phyloP scores from a whole-genome alignment of 805 yeast species.

The Pachysolen tannophilus region DNA sequence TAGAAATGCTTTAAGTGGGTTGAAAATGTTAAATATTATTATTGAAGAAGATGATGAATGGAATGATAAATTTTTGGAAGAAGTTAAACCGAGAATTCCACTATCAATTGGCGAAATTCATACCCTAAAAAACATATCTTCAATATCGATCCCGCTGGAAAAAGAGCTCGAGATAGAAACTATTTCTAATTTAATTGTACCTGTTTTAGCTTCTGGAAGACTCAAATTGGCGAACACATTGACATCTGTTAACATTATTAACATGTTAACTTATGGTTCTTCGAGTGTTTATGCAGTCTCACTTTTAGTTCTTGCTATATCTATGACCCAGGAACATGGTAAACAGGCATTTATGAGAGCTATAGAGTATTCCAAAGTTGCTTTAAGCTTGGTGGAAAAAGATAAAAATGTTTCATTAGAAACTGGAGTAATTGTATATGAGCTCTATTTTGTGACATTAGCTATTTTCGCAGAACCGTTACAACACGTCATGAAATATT shows the following conservation, averaged over 20 bases:
- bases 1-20: constrained; percentile 25
- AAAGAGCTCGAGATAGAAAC: constrained; percentile 24
- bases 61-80: constrained; percentile 15
- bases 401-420: constrained; percentile 26
- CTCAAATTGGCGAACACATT: constrained; percentile 23
- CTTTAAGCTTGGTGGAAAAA: constrained; percentile 27
- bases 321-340: constrained; percentile 20
- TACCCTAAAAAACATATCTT: constrained; percentile 17
- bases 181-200: constrained; percentile 29
- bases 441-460: constrained; percentile 30
- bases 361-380: constrained; percentile 31
- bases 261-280: constrained; percentile 31
- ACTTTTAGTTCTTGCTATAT: constrained; percentile 30
- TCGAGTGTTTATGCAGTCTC: constrained; percentile 31
- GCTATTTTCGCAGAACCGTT: constrained; percentile 35
- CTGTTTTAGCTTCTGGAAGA: constrained; percentile 22
- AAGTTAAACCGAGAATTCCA: constrained; percentile 25
- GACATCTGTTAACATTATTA: constrained; percentile 23
- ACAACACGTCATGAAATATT: constrained; percentile 22
- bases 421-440: constrained; percentile 30
- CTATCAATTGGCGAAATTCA: constrained; percentile 30
- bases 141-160: constrained; percentile 18
- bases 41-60: constrained; percentile 21
- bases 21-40: constrained; percentile 28
- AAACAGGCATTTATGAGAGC: constrained; percentile 27